These are phyloP conservation scores for Fraxinus anomala DNA, from an alignment of 257 asterid species.

Conservation along the genomic window DNA sequence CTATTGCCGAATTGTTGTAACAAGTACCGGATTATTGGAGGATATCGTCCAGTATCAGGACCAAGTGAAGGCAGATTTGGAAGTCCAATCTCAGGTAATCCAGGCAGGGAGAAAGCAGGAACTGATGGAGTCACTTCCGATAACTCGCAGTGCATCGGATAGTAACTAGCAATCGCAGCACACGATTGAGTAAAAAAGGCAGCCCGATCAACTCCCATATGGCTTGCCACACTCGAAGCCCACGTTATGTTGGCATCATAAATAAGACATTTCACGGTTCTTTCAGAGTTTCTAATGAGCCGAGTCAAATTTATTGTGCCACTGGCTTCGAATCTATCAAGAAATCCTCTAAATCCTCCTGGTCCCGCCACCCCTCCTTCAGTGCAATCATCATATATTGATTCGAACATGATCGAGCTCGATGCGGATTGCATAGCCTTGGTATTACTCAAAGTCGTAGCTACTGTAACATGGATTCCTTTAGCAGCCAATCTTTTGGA, in stretches of 20 bases:
- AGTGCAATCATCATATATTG: slow-evolving; percentile 45
- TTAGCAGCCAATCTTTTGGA: slow-evolving; percentile 53
- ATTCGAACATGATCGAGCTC: slow-evolving; percentile 31
- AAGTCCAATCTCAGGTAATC: slow-evolving; percentile 42
- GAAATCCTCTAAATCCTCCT: slow-evolving; percentile 55
- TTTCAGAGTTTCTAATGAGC: slow-evolving; percentile 35
- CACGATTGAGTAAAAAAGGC: slow-evolving; percentile 67
- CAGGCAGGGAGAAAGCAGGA: slow-evolving; percentile 37
- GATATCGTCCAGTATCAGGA: slow-evolving; percentile 38
- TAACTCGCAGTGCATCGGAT: slow-evolving; percentile 54
- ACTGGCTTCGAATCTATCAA: slow-evolving; percentile 51
- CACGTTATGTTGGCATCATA: slow-evolving; percentile 60
- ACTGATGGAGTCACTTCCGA: slow-evolving; percentile 33
- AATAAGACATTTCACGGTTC: slow-evolving; percentile 52
- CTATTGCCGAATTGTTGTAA: slow-evolving; percentile 47
- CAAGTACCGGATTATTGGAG: slow-evolving; percentile 48
- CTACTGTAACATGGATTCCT: slow-evolving; percentile 53
- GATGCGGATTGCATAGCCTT: slow-evolving; percentile 34
- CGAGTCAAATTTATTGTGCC: slow-evolving; percentile 43
- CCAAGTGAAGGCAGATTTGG: slow-evolving; percentile 60
- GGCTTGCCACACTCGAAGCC: slow-evolving; percentile 45
- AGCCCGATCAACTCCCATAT: slow-evolving; percentile 39
- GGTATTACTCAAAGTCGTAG: slow-evolving; percentile 45
- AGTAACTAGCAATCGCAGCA: slow-evolving; percentile 51
- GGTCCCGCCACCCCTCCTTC: slow-evolving; percentile 55